Percentiles rank a stretch among this genome's conserved stretches.
Conservation (phyloP, 257 asterid species). For the Dorcoceras hygrometricum region DNA sequence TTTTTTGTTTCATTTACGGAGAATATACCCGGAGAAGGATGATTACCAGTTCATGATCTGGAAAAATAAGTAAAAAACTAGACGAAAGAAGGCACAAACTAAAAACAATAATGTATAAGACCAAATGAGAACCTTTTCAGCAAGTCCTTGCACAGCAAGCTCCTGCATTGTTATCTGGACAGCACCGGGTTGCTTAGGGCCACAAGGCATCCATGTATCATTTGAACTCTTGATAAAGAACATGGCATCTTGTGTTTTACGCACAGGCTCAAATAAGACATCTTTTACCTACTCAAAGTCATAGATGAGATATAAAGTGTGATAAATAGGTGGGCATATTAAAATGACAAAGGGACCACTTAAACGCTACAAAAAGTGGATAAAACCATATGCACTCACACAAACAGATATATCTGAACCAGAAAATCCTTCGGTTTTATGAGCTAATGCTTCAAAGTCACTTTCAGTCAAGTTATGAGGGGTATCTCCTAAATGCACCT, state of each 20-base stretch:
- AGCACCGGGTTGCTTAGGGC: constrained; percentile 81
- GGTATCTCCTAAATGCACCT: constrained; percentile 72
- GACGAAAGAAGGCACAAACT: not conserved
- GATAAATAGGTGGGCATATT: no score
- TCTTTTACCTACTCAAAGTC: constrained; percentile 74
- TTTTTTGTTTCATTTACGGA: no score
- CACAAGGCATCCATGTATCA: constrained; percentile 82
- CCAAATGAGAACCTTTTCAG: constrained; percentile 52
- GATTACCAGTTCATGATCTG: not conserved
- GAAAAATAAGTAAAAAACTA: no score
- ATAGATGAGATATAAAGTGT: constrained; percentile 4
- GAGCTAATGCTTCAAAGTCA: constrained; percentile 61
- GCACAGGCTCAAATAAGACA: constrained; percentile 91
- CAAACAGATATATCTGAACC: constrained; percentile 79
- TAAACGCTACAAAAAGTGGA: not conserved
- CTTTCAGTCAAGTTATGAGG: constrained; percentile 67
- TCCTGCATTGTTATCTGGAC: constrained; percentile 83
- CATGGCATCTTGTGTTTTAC: constrained; percentile 96
- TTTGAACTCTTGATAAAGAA: constrained; percentile 54
- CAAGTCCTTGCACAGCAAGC: constrained; percentile 78
- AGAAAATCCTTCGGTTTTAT: constrained; percentile 71
- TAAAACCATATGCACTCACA: constrained; percentile 39
- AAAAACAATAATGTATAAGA: not conserved
- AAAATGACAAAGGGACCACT: no score
- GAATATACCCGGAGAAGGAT: no score